Evolutionary conservation across 139 green algal genomes (phyloP), one percentile per base, ranked within the genome.

Genomic region (Chara braunii): DNA sequence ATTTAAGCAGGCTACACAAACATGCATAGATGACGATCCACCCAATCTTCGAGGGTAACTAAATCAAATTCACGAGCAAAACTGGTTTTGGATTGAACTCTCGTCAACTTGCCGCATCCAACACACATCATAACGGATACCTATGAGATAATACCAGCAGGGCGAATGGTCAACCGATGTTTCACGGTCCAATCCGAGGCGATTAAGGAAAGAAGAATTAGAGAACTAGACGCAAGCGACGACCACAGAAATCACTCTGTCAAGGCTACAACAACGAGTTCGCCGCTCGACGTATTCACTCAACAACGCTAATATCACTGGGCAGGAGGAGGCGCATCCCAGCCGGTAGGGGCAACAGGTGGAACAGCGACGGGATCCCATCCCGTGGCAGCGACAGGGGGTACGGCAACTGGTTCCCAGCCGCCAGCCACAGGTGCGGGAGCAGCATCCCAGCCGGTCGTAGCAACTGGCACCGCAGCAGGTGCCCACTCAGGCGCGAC

Each of bases 401-500:
- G 60, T 26, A 54, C 52, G 44, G 55, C 60, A 24, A 59, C 52
- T 28, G 37, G 43, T 34, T 78, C 70, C 70, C 70, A 78, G 37
- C 53, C 61, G 18, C 24, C 62, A 2, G 60, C 44, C 22, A 53
- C 60, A 45, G 69, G 69, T 3, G 69, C 59, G 28, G 57, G 52
- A 37, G 22, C 43, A 6, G 51, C 34, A 33, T 37, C 58, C 60
- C 60, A 60, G 61, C 60, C 60, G 8, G 26, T 18, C 12, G 11
- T 24, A 14, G 51, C 37, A 51, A 22, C 40, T 73, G 48, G 48
- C 48, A 64, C 55, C n/a, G 23, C 66, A 51, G 57, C 64, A 32
- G 55, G 60, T 34, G 43, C 58, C 65, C 68, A 77, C 32, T 78
- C 59, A 64, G 40, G 40, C 18, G 40, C 40, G 40, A 18, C 40